Conservation (phyloP, 1,284 basidiomycete species). For the Puccinia polysora region DNA sequence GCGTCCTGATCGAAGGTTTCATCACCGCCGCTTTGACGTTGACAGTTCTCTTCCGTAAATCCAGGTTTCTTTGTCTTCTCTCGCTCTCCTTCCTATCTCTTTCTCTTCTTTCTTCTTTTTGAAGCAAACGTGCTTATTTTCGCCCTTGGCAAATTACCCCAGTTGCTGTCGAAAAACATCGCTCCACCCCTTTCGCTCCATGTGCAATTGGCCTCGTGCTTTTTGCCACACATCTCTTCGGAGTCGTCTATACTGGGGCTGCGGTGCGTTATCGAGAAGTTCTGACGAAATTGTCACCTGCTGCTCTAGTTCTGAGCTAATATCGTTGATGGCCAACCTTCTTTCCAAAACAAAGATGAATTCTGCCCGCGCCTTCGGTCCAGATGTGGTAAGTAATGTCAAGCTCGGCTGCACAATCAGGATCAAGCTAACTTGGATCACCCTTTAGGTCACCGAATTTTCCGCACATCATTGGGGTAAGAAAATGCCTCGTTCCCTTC, state of each 20-base stretch:
- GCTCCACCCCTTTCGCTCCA: conserved; percentile 35
- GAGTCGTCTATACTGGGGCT: conserved; percentile 44
- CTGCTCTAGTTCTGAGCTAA: background rate
- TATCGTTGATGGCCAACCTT: too few species aligned
- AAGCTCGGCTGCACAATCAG: too few species aligned
- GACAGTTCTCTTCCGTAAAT: background rate
- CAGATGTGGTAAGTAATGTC: conserved; percentile 38
- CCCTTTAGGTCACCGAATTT: too few species aligned
- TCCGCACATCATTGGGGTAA: too few species aligned
- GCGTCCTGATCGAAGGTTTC: background rate
- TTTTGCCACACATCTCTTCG: conserved; percentile 44
- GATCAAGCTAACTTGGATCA: too few species aligned
- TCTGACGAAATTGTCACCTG: background rate
- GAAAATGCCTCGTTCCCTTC: too few species aligned
- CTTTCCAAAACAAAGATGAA: too few species aligned
- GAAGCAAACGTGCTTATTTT: too few species aligned
- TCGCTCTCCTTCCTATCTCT: too few species aligned
- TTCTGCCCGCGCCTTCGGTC: conserved; percentile 45
- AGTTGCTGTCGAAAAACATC: conserved; percentile 46
- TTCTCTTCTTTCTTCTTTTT: too few species aligned
- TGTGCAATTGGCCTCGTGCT: conserved; percentile 45
- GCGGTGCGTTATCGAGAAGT: background rate
- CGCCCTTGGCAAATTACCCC: too few species aligned
- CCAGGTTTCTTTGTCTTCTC: background rate
- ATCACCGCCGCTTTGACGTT: conserved; percentile 4